Base-by-base conservation (phyloP, 495 filamentous ascomycete species). In the Rhizodiscina lignyota region DNA sequence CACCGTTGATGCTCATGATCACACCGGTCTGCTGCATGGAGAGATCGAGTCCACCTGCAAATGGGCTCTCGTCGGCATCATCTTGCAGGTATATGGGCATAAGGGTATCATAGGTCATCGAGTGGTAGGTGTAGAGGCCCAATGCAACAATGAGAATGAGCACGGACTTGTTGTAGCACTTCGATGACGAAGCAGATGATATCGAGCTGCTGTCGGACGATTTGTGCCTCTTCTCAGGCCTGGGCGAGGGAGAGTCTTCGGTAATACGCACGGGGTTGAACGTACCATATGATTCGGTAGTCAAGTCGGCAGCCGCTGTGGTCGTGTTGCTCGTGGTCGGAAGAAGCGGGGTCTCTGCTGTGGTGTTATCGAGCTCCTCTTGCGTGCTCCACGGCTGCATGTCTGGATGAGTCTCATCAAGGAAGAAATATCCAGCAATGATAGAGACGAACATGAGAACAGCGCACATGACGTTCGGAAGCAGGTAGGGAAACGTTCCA, bases 1-100 rank as follows among this genome's bases (percentile, higher is more conserved):
- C 54, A 8, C 82, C 82, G 50, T 89, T 81, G 18, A 81, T 58
- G 3, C 75, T 76, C 74, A 86, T 77, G 42, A 89, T 73, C 45
- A 86, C 56, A 18, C 82, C 82, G 5, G 83, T 79, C 0, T 77
- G 63, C 36, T 72, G 73, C 19, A 74, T 74, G 0, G 74, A 74
- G 11, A 89, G 61, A 6, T 79, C 82, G 0, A 89, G 55, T 8
- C 82, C 82, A 15, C 82, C 81, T 0, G 77, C 71, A 5, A 83
- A 70, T 44, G 73, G 63, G 23, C 77, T 59, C 2, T 58, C 58
- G 10, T 58, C 58, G 4, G 48, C 44, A 31, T 73, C 61, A 41
- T 89, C 82, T 53, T 87, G 80, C 15, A 86, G 60, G 55, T 85
- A 89, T 19, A 89, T 87, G 4, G 82, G 82, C 23, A 89, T 56